Percentiles rank a stretch among this genome's conserved stretches.
These are phyloP conservation scores for Akanthomyces muscarius DNA, from an alignment of 2,329 filamentous ascomycete species.

Conservation along the genomic window DNA sequence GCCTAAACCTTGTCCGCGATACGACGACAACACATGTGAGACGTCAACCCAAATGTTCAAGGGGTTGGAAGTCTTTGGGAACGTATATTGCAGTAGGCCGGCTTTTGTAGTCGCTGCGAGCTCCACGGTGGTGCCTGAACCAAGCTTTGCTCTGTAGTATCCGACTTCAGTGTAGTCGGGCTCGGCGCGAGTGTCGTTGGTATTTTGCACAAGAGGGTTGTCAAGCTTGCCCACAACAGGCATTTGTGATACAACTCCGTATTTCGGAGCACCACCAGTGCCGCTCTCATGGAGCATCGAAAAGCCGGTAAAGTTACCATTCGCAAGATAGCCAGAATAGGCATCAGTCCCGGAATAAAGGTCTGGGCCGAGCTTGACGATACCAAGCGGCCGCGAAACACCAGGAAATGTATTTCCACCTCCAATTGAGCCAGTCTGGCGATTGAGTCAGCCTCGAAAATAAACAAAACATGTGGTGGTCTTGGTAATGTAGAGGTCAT, in stretches of 20 bases:
- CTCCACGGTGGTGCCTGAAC: slow-evolving; percentile 53
- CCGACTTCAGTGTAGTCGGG: slow-evolving; percentile 54
- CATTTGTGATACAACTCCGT: slow-evolving; percentile 61
- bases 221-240: slow-evolving; percentile 46
- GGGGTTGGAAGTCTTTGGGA: slow-evolving; percentile 38
- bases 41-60: slow-evolving; percentile 58
- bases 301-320: slow-evolving; percentile 55
- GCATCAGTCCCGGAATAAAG: slow-evolving; percentile 45
- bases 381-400: slow-evolving; percentile 43
- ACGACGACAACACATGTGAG: slow-evolving; percentile 62
- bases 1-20: slow-evolving; percentile 55
- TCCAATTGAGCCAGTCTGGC: slow-evolving; percentile 40
- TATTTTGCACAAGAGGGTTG: slow-evolving; percentile 52
- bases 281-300: slow-evolving; percentile 63
- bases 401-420: slow-evolving; percentile 50
- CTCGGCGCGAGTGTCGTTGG: slow-evolving; percentile 51
- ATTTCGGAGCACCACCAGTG: slow-evolving; percentile 66
- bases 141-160: slow-evolving; percentile 55
- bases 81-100: slow-evolving; percentile 59
- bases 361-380: slow-evolving; percentile 49
- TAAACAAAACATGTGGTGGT: background rate
- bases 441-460: background rate
- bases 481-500: background rate
- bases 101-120: slow-evolving; percentile 53
- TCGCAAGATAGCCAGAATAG: slow-evolving; percentile 49